These are phyloP conservation scores for Aspergillus texensis DNA, from an alignment of 2,329 filamentous ascomycete species.

Conservation along the genomic window DNA sequence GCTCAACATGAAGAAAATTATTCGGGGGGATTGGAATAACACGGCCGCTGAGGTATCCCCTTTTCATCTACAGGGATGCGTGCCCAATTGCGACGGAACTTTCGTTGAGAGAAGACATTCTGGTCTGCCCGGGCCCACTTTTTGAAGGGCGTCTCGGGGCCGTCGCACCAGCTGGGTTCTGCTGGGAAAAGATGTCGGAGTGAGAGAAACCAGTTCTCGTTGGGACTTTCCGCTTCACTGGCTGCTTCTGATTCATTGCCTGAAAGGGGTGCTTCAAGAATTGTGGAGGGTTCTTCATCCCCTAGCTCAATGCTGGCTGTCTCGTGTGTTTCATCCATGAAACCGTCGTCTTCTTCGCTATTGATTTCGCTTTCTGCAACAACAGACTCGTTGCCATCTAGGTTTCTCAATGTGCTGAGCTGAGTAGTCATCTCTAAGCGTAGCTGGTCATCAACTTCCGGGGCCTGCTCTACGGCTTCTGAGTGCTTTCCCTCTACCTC, in stretches of 20 bases:
- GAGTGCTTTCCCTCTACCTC: neutral
- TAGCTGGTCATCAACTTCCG: neutral
- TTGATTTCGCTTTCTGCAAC: constrained; percentile 5
- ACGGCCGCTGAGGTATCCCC: constrained; percentile 34
- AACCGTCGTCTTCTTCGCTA: constrained; percentile 14
- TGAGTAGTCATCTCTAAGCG: neutral
- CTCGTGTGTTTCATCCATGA: constrained; percentile 29
- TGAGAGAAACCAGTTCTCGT: constrained; percentile 36
- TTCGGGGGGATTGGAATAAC: neutral
- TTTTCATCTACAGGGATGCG: constrained; percentile 34
- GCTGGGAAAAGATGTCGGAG: constrained; percentile 27
- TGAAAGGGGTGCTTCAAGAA: neutral
- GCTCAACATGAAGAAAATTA: neutral
- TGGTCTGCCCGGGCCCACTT: constrained; percentile 37
- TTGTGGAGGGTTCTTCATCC: constrained; percentile 24
- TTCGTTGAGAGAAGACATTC: constrained; percentile 33
- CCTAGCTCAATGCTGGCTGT: constrained; percentile 44
- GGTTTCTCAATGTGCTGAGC: neutral
- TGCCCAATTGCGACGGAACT: constrained; percentile 27
- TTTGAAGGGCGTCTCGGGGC: constrained; percentile 43
- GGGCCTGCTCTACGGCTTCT: neutral
- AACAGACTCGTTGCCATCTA: neutral
- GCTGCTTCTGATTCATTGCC: neutral
- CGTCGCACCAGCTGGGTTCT: constrained; percentile 34
- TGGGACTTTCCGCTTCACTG: constrained; percentile 13